Conservation (phyloP, 768 basidiomycete species). For the Collybia nuda region DNA sequence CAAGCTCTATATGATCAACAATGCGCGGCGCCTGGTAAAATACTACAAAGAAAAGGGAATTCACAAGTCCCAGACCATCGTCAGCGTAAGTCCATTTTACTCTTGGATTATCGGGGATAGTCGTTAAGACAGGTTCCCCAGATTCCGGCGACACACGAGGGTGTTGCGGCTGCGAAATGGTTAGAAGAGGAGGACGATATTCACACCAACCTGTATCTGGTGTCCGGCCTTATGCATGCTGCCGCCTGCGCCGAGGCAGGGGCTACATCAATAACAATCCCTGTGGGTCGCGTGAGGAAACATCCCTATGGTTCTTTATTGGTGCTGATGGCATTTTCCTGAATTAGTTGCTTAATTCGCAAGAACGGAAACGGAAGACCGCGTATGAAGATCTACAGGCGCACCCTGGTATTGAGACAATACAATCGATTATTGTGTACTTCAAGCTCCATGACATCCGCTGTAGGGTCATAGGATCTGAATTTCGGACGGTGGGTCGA, state of each 20-base stretch:
- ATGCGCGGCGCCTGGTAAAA: constrained; percentile 38
- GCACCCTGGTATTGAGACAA: constrained; percentile 46
- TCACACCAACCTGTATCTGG: constrained; percentile 49
- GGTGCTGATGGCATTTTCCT: background rate
- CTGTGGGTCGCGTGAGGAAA: constrained; percentile 46
- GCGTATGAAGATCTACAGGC: constrained; percentile 17
- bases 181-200: constrained; percentile 40
- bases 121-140: constrained; percentile 15
- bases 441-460: constrained; percentile 38
- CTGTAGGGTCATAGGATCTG: constrained; percentile 39
- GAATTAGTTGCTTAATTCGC: constrained; percentile 39
- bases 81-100: constrained; percentile 41
- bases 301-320: background rate
- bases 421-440: constrained; percentile 45
- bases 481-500: constrained; percentile 38
- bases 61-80: constrained; percentile 36
- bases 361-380: constrained; percentile 33
- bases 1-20: constrained; percentile 34
- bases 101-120: too few species aligned
- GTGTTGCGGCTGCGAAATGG: constrained; percentile 44
- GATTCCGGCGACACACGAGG: constrained; percentile 60
- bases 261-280: constrained; percentile 46
- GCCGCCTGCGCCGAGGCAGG: constrained; percentile 54
- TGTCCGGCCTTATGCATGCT: constrained; percentile 55
- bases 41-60: constrained; percentile 42